Evolutionary conservation across 768 basidiomycete species (phyloP).

Genomic region (Boletus vermiculosoides): DNA sequence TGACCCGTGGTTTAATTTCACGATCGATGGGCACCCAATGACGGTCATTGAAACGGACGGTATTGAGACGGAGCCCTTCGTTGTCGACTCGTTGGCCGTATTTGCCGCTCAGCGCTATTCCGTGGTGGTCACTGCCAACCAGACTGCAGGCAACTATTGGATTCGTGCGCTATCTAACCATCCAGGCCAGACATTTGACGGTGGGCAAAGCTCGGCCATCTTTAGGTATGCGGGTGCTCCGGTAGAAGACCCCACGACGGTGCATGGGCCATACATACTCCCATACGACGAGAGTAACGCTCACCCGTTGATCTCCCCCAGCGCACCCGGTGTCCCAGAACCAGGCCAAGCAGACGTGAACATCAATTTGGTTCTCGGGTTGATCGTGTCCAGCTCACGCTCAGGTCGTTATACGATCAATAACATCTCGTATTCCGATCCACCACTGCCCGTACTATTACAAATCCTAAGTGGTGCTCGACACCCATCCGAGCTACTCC

Average conservation of each 20-base stretch:
- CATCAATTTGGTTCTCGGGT: slow-evolving; percentile 28
- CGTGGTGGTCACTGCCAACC: slow-evolving; percentile 24
- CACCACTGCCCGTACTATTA: slow-evolving; percentile 41
- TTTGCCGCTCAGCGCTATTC: slow-evolving; percentile 53
- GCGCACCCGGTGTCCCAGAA: slow-evolving; percentile 33
- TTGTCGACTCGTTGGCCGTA: slow-evolving; percentile 44
- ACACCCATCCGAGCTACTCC: slow-evolving; percentile 38
- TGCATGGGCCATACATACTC: slow-evolving; percentile 14
- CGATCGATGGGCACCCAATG: no score
- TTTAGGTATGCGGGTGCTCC: no score
- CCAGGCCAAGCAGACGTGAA: slow-evolving; percentile 41
- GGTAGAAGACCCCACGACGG: not conserved
- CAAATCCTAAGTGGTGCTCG: slow-evolving; percentile 40
- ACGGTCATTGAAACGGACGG: no score
- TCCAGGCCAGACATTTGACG: slow-evolving; percentile 24
- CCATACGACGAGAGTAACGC: slow-evolving; percentile 39
- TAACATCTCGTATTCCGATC: slow-evolving; percentile 30
- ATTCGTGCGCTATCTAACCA: slow-evolving; percentile 32
- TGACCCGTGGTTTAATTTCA: slow-evolving; percentile 35
- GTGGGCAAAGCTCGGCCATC: slow-evolving; percentile 10
- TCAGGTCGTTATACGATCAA: slow-evolving; percentile 21
- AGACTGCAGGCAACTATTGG: not conserved
- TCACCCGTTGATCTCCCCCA: slow-evolving; percentile 1
- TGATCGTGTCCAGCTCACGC: not conserved
- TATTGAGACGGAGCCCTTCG: slow-evolving; percentile 36